These are phyloP conservation scores for Trichosporon ovoides DNA, from an alignment of 1,284 basidiomycete species.

Conservation along the genomic window DNA sequence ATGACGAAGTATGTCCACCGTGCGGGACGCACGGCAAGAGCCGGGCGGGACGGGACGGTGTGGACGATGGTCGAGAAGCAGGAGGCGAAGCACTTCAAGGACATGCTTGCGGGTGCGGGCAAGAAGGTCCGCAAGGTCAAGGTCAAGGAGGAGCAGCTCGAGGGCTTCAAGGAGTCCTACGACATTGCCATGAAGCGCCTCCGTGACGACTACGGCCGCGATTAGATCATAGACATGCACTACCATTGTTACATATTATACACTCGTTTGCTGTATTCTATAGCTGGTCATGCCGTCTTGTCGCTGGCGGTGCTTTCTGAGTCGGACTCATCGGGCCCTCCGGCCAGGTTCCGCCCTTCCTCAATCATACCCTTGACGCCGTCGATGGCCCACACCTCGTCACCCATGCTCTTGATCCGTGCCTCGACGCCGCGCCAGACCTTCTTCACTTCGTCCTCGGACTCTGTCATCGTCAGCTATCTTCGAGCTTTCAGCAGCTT, in stretches of 20 bases:
- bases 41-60: slow-evolving; percentile 75
- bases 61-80: slow-evolving; percentile 96
- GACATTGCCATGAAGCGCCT: slow-evolving; percentile 49
- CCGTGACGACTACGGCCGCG: slow-evolving; percentile 26
- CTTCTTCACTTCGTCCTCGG: slow-evolving; percentile 5
- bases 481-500: not conserved
- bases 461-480: slow-evolving; percentile 1
- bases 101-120: slow-evolving; percentile 68
- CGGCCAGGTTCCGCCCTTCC: slow-evolving; percentile 13
- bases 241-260: not conserved
- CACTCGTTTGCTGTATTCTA: not conserved
- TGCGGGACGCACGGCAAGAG: slow-evolving; percentile 88
- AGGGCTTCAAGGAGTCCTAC: slow-evolving; percentile 58
- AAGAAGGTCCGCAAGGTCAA: slow-evolving; percentile 70
- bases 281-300: too few species aligned
- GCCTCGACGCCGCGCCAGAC: slow-evolving; percentile 13
- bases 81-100: slow-evolving; percentile 88
- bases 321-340: not conserved
- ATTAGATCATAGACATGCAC: slow-evolving; percentile 12
- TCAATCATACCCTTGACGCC: slow-evolving; percentile 10
- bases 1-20: slow-evolving; percentile 97
- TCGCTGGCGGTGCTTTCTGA: not conserved
- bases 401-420: not conserved
- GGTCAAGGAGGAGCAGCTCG: slow-evolving; percentile 62
- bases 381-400: not conserved